Evolutionary conservation across 2,329 filamentous ascomycete species (phyloP).

Genomic region (Penicillium sp.): DNA sequence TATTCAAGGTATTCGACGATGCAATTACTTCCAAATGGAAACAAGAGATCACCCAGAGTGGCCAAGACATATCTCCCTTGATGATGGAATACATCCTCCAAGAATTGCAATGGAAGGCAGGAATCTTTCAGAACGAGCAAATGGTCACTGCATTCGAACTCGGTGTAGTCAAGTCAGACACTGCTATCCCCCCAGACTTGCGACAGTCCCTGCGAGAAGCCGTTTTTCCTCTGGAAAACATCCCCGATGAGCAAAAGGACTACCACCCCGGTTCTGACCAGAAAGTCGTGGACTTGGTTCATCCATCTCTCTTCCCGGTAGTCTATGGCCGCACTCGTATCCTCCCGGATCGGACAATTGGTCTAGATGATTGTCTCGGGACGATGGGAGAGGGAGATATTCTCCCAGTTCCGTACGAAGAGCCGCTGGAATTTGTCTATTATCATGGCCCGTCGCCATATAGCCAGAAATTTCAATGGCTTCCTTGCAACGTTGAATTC

Average conservation of each 20-base stretch:
- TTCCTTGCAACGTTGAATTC: slow-evolving; percentile 10
- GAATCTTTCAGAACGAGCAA: slow-evolving; percentile 34
- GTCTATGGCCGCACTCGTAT: slow-evolving; percentile 28
- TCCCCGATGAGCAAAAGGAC: slow-evolving; percentile 51
- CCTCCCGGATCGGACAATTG: slow-evolving; percentile 17
- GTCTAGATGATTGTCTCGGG: slow-evolving; percentile 23
- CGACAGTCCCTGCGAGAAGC: slow-evolving; percentile 43
- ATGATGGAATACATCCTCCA: slow-evolving; percentile 40
- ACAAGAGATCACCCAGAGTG: slow-evolving; percentile 21
- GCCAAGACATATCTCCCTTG: slow-evolving; percentile 26
- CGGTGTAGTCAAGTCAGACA: slow-evolving; percentile 51
- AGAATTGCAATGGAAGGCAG: slow-evolving; percentile 49
- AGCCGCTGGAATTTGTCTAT: neutral
- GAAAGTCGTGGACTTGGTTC: slow-evolving; percentile 58
- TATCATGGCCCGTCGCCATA: neutral
- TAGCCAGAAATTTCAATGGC: slow-evolving; percentile 7
- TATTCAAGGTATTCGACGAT: slow-evolving; percentile 31
- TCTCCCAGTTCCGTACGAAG: neutral
- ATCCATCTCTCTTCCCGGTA: slow-evolving; percentile 51
- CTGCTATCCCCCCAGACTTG: slow-evolving; percentile 38
- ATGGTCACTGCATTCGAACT: slow-evolving; percentile 44
- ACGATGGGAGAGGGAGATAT: slow-evolving; percentile 13
- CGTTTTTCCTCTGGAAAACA: slow-evolving; percentile 49
- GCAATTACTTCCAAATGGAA: slow-evolving; percentile 33
- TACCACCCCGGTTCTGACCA: slow-evolving; percentile 57